These are phyloP conservation scores for Irpex sp. DNA, from an alignment of 1,284 basidiomycete species.

Conservation along the genomic window DNA sequence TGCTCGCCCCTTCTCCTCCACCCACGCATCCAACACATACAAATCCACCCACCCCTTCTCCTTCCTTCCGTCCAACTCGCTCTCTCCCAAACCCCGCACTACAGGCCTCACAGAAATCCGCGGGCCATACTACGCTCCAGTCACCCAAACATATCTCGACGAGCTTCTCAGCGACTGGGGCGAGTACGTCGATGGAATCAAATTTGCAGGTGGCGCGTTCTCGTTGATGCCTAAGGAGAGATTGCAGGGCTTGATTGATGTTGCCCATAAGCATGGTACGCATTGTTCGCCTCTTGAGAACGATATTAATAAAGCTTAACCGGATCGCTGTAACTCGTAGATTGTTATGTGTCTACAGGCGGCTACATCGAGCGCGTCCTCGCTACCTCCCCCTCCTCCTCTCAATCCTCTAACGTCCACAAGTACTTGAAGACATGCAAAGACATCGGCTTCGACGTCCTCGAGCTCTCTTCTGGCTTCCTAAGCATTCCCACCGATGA, in stretches of 20 bases:
- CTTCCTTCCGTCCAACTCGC: conserved; percentile 29
- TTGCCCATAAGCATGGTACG: conserved; percentile 37
- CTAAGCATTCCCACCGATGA: conserved; percentile 43
- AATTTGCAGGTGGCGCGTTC: conserved; percentile 46
- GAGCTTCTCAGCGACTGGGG: conserved; percentile 37
- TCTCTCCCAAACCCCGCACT: conserved; percentile 25
- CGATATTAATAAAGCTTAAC: neutral
- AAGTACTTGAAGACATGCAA: conserved; percentile 39
- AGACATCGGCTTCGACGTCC: conserved; percentile 40
- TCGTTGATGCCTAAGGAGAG: conserved; percentile 40
- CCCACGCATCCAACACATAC: neutral
- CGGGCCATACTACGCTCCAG: conserved; percentile 38
- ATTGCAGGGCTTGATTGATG: conserved; percentile 34
- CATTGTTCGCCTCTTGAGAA: neutral
- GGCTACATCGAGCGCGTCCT: conserved; percentile 42
- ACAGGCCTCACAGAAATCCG: conserved; percentile 40
- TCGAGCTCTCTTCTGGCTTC: conserved; percentile 44
- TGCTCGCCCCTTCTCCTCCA: neutral
- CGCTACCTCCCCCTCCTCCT: conserved; percentile 28
- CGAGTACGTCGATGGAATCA: conserved; percentile 43
- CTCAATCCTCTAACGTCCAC: conserved; percentile 30
- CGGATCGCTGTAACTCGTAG: neutral
- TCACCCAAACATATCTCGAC: conserved; percentile 36
- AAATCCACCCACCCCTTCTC: conserved; percentile 18
- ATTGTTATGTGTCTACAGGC: conserved; percentile 40